Conservation (phyloP, 140 eudicot species). For the Cichorium intybus region DNA sequence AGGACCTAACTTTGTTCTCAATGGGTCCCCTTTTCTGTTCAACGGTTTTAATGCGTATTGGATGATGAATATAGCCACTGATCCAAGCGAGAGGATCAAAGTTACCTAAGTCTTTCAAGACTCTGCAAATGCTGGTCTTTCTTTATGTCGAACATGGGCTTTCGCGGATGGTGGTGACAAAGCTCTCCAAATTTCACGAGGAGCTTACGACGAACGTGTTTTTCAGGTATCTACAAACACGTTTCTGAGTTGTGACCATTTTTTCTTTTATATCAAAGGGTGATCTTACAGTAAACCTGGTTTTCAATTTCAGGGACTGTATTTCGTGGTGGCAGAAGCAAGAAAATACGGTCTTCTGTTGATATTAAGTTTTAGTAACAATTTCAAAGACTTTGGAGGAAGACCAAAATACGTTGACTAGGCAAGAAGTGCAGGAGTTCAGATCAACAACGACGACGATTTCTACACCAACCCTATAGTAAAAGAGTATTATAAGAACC, state of each 20-base stretch:
- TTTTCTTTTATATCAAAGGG: not conserved
- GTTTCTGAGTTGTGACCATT: not conserved
- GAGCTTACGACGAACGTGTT: conserved; percentile 60
- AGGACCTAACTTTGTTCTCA: conserved; percentile 40
- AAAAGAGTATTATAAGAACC: conserved; percentile 55
- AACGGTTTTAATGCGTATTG: conserved; percentile 80
- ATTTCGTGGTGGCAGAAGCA: conserved; percentile 72
- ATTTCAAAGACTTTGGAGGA: conserved; percentile 72
- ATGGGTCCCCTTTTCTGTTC: conserved; percentile 54
- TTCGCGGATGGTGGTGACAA: conserved; percentile 58
- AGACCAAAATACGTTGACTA: conserved; percentile 57
- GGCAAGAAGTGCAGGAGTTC: conserved; percentile 57
- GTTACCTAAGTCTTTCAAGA: conserved; percentile 51
- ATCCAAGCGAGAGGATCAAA: conserved; percentile 49
- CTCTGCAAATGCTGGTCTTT: conserved; percentile 61
- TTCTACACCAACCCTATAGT: conserved; percentile 49
- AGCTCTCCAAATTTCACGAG: conserved; percentile 69
- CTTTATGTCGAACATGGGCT: conserved; percentile 83
- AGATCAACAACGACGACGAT: conserved; percentile 43
- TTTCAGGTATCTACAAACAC: conserved; percentile 48
- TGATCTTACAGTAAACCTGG: not conserved
- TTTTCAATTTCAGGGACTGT: conserved; percentile 45
- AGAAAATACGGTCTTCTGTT: conserved; percentile 46
- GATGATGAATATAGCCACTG: conserved; percentile 70
- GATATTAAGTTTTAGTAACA: conserved; percentile 68